Percentiles rank a stretch among this genome's conserved stretches.
Conservation (phyloP, 345 rosid genomes). For the Corchorus olitorius region DNA sequence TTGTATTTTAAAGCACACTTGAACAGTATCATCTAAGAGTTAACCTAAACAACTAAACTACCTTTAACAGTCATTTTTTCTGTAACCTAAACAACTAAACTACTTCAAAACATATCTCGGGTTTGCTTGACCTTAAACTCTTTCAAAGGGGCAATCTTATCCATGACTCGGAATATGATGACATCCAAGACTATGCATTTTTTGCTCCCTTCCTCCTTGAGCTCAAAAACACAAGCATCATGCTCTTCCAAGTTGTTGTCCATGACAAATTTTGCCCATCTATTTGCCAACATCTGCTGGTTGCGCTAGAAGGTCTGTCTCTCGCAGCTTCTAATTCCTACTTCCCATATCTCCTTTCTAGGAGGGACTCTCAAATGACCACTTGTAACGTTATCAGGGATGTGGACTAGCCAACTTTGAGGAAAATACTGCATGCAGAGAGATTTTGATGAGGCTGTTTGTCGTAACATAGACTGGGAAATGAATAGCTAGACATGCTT, state of each 20-base stretch:
- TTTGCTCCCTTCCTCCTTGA: neutral
- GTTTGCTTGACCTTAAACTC: no score
- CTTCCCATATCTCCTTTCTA: neutral
- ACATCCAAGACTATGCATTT: neutral
- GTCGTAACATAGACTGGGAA: neutral
- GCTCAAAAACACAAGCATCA: conserved; percentile 21
- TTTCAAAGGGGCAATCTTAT: conserved; percentile 11
- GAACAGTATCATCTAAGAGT: neutral
- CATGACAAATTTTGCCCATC: conserved; percentile 13
- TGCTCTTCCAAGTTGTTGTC: conserved; percentile 15
- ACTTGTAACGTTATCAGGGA: neutral
- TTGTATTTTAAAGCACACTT: neutral
- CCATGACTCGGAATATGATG: neutral
- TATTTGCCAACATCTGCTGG: neutral
- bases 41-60: neutral
- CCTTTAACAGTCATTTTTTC: neutral
- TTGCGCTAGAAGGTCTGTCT: no score
- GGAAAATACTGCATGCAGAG: conserved; percentile 3
- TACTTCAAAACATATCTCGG: no score
- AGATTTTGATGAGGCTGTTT: neutral
- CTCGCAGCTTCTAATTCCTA: neutral
- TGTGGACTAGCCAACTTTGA: neutral
- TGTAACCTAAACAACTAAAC: no score
- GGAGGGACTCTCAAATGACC: neutral
- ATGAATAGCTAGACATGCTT: neutral